These are phyloP conservation scores for Cercophora sp. DNA, from an alignment of 495 filamentous ascomycete genomes.

Conservation along the genomic window DNA sequence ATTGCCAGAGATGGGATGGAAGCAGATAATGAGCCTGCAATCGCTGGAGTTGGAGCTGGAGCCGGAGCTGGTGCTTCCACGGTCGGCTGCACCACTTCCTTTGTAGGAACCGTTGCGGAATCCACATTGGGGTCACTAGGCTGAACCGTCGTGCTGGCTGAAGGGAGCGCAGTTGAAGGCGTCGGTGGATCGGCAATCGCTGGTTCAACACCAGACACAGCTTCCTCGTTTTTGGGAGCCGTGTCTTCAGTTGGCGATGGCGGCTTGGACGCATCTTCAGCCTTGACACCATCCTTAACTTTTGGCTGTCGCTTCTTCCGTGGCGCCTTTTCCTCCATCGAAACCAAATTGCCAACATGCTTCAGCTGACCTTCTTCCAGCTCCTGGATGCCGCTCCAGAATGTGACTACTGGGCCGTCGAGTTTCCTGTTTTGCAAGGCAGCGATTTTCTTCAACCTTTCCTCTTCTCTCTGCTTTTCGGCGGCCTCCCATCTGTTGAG, in stretches of 20 bases:
- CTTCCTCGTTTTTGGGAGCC: conserved; percentile 15
- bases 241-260: conserved; percentile 15
- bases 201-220: conserved; percentile 12
- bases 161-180: conserved; percentile 4
- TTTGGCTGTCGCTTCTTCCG: conserved; percentile 43
- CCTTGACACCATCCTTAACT: conserved; percentile 26
- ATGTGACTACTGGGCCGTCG: conserved; percentile 84
- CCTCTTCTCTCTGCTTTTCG: conserved; percentile 80
- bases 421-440: conserved; percentile 81
- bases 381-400: conserved; percentile 84
- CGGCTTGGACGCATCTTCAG: conserved; percentile 19
- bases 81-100: conserved; percentile 6
- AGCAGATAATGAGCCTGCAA: too few species aligned
- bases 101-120: too few species aligned
- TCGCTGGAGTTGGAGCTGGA: conserved; percentile 28
- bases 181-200: conserved; percentile 15
- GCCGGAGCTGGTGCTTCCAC: conserved; percentile 26
- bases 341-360: conserved; percentile 65
- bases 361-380: conserved; percentile 72
- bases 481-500: conserved; percentile 90
- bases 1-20: too few species aligned
- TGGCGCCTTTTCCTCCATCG: conserved; percentile 51
- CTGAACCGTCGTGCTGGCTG: neutral
- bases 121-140: too few species aligned
- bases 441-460: conserved; percentile 72